Evolutionary conservation across 306 rosid species (phyloP), one percentile per base, ranked within the genome.

Genomic region (Luffa acutangula): DNA sequence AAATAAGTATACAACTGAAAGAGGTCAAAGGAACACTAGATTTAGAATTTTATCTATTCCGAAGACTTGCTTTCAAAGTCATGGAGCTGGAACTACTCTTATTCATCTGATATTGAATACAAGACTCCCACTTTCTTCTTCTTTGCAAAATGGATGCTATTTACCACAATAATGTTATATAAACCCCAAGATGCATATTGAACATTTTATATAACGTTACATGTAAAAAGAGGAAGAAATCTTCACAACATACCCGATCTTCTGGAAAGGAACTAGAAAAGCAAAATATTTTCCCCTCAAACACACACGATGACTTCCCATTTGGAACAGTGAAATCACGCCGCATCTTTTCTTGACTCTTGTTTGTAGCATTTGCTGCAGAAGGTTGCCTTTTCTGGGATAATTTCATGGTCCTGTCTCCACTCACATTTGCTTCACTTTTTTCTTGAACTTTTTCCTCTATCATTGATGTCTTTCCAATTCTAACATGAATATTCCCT

Each of bases 201-300:
- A 21, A 62, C 75, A 36, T 14, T 46, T 41, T n/a, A 52, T 33
- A 42, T 70, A n/a, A 20, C 34, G 25, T 33, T 49, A 21, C 48
- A 21, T 57, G 17, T 63, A 57, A 21, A 25, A 52, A 43, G 45
- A 63, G 14, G 78, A 78, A 67, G 66, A 36, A 49, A 85, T 42
- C 58, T 59, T 45, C 49, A 85, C 39, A 76, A 86, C 90, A 86
- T 84, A 92, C 98, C 90, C 85, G 87, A 52, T 89, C 95, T 72
- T 87, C 93, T 75, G 97, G 97, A 86, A 91, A 92, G 76, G 87
- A 86, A 84, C 78, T 85, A 60, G 97, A 92, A 83, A 94, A 92
- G 78, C 89, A 65, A 82, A 92, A 94, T 63, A 65, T 76, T 88
- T 82, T 88, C 79, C 92, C 97, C 72, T 72, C 80, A 81, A 91